Base-by-base conservation (phyloP, 208 protist species). In the Trichomonas vaginalis region DNA sequence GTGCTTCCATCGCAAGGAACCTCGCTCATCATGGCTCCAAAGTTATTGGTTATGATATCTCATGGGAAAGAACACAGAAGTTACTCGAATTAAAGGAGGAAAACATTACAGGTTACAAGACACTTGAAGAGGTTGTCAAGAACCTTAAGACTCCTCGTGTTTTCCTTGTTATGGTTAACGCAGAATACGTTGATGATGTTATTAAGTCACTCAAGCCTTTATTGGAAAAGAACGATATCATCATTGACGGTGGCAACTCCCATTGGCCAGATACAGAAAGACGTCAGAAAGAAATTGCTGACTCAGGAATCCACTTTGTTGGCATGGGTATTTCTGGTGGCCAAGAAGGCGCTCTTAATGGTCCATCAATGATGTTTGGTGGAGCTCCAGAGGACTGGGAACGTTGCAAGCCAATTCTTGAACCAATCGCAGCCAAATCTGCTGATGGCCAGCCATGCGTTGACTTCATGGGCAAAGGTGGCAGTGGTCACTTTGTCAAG, bases 401-500 rank as follows among this genome's bases (percentile, higher is more conserved):
- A 96, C 95, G 97, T 95, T 96, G 99, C 32, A 98, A 98, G 56
- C 97, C 97, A 42, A 99, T 99, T 83, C 97, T 99, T 37, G 97
- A 98, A 97, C 97, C 97, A 45, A 98, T 98, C 80, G 97, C 98
- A 35, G 99, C 99, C 70, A 98, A 99, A 97, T 98, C 98, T 46
- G 61, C 17, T 35, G 95, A 83, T 32, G 48, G 42, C 14, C 23
- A 87, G 35, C 79, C 96, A 12, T 97, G 97, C 96, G 80, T 56
- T 88, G 95, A 97, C 56, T 98, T 98, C 97, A 98, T 99, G 96
- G 99, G 99, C 95, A 95, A 97, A 56, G 98, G 98, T 88, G 99
- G 99, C 40, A 98, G 99, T 51, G 99, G 99, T 45, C 98, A 99
- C 90, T 99, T 98, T 96, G 99, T 99, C 40, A 99, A 99, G 56